Percentiles rank a stretch among this genome's conserved stretches.
Evolutionary conservation across 768 basidiomycete genomes (phyloP).

Genomic region (Dioszegia hungarica): DNA sequence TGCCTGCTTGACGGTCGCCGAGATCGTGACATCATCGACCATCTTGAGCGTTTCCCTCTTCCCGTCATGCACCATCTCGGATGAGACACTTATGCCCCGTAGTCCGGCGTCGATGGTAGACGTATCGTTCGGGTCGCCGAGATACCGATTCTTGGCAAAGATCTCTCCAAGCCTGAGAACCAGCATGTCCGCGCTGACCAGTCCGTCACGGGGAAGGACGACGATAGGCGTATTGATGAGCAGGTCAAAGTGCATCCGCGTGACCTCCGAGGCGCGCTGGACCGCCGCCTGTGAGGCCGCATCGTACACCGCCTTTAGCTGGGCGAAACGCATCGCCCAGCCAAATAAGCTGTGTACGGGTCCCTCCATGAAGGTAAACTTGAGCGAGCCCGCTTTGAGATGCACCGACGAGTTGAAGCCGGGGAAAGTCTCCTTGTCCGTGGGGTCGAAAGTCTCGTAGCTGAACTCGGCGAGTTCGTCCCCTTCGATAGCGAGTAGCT

Average conservation of each 20-base stretch:
- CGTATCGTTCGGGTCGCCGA: slow-evolving; percentile 52
- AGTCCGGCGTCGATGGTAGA: slow-evolving; percentile 71
- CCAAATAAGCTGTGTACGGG: slow-evolving; percentile 84
- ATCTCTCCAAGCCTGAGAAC: slow-evolving; percentile 85
- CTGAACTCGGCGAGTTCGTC: slow-evolving; percentile 87
- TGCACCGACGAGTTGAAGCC: slow-evolving; percentile 79
- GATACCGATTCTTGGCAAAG: slow-evolving; percentile 68
- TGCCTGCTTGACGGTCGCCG: slow-evolving; percentile 63
- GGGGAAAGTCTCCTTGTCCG: slow-evolving; percentile 59
- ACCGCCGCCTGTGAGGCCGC: slow-evolving; percentile 88
- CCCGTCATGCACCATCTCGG: slow-evolving; percentile 58
- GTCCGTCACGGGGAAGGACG: slow-evolving; percentile 67
- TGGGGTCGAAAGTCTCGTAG: slow-evolving; percentile 83
- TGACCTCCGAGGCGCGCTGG: slow-evolving; percentile 73
- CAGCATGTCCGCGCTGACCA: slow-evolving; percentile 62
- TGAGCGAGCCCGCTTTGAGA: slow-evolving; percentile 82
- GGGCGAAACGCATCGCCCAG: slow-evolving; percentile 78
- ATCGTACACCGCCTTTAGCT: slow-evolving; percentile 89
- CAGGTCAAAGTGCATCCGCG: slow-evolving; percentile 83
- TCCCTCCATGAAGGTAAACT: slow-evolving; percentile 78
- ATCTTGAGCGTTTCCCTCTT: slow-evolving; percentile 66
- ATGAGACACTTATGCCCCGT: slow-evolving; percentile 75
- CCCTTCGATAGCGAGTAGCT: slow-evolving; percentile 87
- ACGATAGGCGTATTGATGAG: slow-evolving; percentile 88
- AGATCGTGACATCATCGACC: slow-evolving; percentile 81